Evolutionary conservation across 306 rosid genomes (phyloP).

Genomic region (Ceratonia siliqua): DNA sequence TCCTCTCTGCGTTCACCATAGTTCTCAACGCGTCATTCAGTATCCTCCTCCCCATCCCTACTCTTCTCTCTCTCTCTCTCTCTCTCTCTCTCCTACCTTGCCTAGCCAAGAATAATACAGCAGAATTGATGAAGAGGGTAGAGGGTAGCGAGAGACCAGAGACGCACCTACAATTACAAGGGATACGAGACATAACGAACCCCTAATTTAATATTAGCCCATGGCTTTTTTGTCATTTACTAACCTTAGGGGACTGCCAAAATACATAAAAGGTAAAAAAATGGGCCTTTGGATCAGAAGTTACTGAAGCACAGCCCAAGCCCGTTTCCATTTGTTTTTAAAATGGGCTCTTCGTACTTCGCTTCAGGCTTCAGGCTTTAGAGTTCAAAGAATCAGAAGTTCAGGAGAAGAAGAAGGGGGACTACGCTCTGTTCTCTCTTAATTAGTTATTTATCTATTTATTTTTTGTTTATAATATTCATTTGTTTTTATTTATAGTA

Average conservation of each 20-base stretch:
- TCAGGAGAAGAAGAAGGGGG: not conserved
- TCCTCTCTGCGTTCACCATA: conserved; percentile 64
- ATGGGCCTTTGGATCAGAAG: not conserved
- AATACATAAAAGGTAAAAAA: not conserved
- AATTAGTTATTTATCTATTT: too few relatives aligned
- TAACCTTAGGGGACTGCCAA: not conserved
- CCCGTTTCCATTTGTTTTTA: too few relatives aligned
- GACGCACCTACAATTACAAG: too few relatives aligned
- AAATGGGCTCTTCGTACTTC: too few relatives aligned
- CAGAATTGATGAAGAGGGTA: not conserved
- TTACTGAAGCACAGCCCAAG: not conserved
- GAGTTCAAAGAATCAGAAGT: not conserved
- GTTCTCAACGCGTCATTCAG: conserved; percentile 63
- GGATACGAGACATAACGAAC: too few relatives aligned
- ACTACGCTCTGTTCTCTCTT: too few relatives aligned
- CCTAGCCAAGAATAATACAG: not conserved
- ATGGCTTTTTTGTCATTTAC: too few relatives aligned
- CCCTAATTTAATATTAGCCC: too few relatives aligned
- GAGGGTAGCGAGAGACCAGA: too few relatives aligned
- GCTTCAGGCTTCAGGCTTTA: too few relatives aligned
- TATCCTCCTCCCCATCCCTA: conserved; percentile 63
- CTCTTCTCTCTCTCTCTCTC: not conserved
- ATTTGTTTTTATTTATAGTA: too few relatives aligned
- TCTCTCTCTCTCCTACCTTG: not conserved
- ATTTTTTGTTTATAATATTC: too few relatives aligned